A percentile compares a stretch with the other conserved stretches of the same genome.
phyloP scores from a whole-genome alignment of 2,329 filamentous ascomycete species.

The Graphilbum fragrans region DNA sequence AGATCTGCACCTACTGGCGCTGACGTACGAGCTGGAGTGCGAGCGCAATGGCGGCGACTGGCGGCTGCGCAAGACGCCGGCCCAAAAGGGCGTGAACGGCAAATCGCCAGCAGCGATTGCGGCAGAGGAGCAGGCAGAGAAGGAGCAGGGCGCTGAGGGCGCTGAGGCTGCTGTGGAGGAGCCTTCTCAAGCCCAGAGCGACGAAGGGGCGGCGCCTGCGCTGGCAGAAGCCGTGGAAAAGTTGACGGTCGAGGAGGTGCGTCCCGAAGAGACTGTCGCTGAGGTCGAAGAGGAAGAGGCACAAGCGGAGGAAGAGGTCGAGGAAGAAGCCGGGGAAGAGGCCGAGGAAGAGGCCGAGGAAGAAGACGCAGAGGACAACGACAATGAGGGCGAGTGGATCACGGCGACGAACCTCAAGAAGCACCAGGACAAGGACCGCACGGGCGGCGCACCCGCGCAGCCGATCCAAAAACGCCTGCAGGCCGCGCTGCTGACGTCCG shows the following conservation, averaged over 20 bases:
- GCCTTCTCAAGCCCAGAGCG: constrained; percentile 1
- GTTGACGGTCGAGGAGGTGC: not conserved
- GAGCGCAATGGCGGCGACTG: constrained; percentile 85
- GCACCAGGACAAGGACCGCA: constrained; percentile 57
- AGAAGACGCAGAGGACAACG: constrained; percentile 23
- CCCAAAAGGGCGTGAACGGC: constrained; percentile 68
- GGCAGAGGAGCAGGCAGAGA: not conserved
- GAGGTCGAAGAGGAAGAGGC: not conserved
- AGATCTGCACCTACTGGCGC: constrained; percentile 78
- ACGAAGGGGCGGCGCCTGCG: constrained; percentile 9
- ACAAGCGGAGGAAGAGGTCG: not conserved
- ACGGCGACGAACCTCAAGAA: constrained; percentile 86
- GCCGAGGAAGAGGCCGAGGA: constrained; percentile 27
- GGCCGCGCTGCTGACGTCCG: constrained; percentile 84
- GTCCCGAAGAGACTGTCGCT: not conserved
- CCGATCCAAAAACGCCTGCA: constrained; percentile 56
- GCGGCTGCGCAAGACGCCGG: constrained; percentile 66
- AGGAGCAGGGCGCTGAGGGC: not conserved
- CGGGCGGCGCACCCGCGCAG: constrained; percentile 30
- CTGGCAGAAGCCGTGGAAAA: constrained; percentile 13
- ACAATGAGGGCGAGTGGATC: constrained; percentile 74
- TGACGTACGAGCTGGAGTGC: constrained; percentile 90
- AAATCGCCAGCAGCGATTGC: constrained; percentile 33
- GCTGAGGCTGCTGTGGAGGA: not conserved
- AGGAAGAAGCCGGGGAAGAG: not conserved